These are phyloP conservation scores for Epichloe sibirici DNA, from an alignment of 2,329 filamentous ascomycete species.

Conservation along the genomic window DNA sequence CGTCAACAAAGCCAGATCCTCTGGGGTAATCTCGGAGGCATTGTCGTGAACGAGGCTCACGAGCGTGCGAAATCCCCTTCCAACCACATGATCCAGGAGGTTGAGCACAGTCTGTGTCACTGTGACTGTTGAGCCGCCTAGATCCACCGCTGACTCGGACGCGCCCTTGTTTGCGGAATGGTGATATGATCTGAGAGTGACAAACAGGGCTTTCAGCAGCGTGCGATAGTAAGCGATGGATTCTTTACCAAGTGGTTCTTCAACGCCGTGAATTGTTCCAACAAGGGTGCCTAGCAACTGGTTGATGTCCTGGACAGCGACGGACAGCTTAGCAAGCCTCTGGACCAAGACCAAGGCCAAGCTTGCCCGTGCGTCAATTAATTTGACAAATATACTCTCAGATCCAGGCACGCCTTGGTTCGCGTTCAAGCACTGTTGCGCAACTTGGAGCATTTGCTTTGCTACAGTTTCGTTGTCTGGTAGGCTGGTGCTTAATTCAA, in stretches of 20 bases:
- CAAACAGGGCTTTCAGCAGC: constrained; percentile 72
- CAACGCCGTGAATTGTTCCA: constrained; percentile 39
- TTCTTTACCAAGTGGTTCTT: constrained; percentile 38
- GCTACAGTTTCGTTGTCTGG: constrained; percentile 42
- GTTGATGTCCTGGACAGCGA: constrained; percentile 37
- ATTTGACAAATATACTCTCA: constrained; percentile 67
- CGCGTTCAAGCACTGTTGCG: constrained; percentile 63
- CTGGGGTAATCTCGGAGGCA: constrained; percentile 47
- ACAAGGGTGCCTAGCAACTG: constrained; percentile 39
- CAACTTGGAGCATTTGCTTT: constrained; percentile 60
- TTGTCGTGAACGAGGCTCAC: constrained; percentile 73
- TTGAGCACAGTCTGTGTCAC: constrained; percentile 58
- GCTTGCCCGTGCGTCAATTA: constrained; percentile 66
- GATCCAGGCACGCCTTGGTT: constrained; percentile 63
- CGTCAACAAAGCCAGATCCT: constrained; percentile 77
- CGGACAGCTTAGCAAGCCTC: constrained; percentile 51
- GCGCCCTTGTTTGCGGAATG: constrained; percentile 17
- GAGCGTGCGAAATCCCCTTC: constrained; percentile 68
- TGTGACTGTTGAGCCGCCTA: constrained; percentile 27
- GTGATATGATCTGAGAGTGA: constrained; percentile 59
- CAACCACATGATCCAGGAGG: constrained; percentile 67
- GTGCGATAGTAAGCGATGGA: constrained; percentile 66
- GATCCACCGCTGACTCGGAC: constrained; percentile 19
- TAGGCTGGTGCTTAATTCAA: constrained; percentile 65
- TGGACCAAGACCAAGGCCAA: constrained; percentile 75